Evolutionary conservation across 768 basidiomycete species (phyloP).

Genomic region (Crucibulum laeve): DNA sequence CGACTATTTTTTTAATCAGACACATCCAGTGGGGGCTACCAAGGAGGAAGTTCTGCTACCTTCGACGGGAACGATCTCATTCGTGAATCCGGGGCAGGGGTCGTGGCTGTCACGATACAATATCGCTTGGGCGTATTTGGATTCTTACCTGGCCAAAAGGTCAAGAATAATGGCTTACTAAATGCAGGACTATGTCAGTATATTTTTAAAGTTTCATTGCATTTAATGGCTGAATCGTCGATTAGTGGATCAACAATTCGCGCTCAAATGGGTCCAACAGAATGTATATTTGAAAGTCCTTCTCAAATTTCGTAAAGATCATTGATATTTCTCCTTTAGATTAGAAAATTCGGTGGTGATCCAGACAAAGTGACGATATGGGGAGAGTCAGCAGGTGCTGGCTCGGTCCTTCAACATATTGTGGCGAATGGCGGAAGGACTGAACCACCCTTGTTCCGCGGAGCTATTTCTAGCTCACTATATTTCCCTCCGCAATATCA

Average conservation of each 20-base stretch:
- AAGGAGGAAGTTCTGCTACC: conserved; percentile 16
- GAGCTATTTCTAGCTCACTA: conserved; percentile 39
- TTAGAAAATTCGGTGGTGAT: conserved; percentile 36
- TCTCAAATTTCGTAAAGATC: too few species aligned
- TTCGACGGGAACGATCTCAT: conserved; percentile 33
- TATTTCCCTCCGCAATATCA: conserved; percentile 41
- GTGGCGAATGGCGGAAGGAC: conserved; percentile 44
- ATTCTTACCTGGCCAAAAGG: conserved; percentile 37
- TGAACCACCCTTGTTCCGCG: conserved; percentile 35
- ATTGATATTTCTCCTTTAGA: conserved; percentile 23
- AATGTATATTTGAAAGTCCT: conserved; percentile 21
- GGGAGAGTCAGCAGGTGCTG: conserved; percentile 41
- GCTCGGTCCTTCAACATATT: conserved; percentile 45
- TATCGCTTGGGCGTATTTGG: conserved; percentile 42
- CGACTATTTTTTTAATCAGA: too few species aligned
- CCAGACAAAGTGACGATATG: conserved; percentile 34
- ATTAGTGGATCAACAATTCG: conserved; percentile 39
- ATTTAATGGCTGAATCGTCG: background rate
- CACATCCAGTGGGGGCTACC: too few species aligned
- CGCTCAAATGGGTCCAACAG: conserved; percentile 36
- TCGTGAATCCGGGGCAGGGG: conserved; percentile 24
- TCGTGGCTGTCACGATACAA: conserved; percentile 35
- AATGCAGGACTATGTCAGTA: conserved; percentile 26
- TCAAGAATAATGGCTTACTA: conserved; percentile 36
- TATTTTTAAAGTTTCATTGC: background rate